phyloP scores from a whole-genome alignment of 306 rosid genomes.

The Cucumis cinereus region DNA sequence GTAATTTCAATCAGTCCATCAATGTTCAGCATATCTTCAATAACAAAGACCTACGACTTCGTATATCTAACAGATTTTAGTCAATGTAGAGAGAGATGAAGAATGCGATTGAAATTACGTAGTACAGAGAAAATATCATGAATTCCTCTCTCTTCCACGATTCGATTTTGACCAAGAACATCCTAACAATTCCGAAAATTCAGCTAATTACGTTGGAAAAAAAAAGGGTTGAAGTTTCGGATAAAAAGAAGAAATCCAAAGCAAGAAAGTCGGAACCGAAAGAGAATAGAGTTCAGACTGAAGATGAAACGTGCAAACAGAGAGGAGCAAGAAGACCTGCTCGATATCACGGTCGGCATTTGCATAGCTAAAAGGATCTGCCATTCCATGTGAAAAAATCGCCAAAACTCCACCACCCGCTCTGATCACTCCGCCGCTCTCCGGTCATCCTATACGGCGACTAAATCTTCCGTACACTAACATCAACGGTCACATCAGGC shows the following conservation, averaged over 20 bases:
- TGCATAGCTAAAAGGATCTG: constrained; percentile 92
- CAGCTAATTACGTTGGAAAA: neutral
- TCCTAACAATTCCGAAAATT: neutral
- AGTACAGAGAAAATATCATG: neutral
- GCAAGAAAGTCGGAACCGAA: neutral
- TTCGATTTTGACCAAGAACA: constrained; percentile 4
- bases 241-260: neutral
- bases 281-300: neutral
- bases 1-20: neutral
- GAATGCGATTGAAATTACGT: neutral
- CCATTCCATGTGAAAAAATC: constrained; percentile 86
- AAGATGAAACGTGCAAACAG: neutral
- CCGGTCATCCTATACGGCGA: constrained; percentile 75
- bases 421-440: constrained; percentile 65
- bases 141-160: neutral
- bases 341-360: constrained; percentile 89
- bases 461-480: constrained; percentile 46
- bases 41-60: neutral
- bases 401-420: constrained; percentile 83
- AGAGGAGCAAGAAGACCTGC: constrained; percentile 35
- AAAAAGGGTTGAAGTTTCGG: neutral
- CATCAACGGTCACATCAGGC: constrained; percentile 53
- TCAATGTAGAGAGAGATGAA: neutral
- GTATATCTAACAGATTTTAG: neutral
- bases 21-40: neutral